A percentile compares a stretch with the other conserved stretches of the same genome.
Conservation (phyloP, 1,284 basidiomycete genomes). For the Tilletia setariae region DNA sequence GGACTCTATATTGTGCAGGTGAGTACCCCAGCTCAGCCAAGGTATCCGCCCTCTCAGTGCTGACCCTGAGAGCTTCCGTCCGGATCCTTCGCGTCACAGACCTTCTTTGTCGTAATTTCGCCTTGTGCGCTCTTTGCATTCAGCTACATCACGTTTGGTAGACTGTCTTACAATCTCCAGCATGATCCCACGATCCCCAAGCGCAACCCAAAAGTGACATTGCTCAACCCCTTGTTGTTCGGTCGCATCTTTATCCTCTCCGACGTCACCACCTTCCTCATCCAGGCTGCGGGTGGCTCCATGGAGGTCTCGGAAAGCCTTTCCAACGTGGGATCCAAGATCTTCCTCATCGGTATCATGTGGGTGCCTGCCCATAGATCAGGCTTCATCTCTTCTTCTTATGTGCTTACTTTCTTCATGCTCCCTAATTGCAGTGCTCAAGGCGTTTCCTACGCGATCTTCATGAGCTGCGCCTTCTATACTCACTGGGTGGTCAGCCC, state of each 20-base stretch:
- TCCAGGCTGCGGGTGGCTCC: slow-evolving; percentile 29
- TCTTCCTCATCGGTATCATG: slow-evolving; percentile 38
- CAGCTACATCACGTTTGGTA: slow-evolving; percentile 42
- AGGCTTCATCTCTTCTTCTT: background rate
- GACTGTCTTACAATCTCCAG: slow-evolving; percentile 24
- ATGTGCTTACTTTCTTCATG: background rate
- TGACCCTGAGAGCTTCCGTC: background rate
- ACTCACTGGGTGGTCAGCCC: slow-evolving; percentile 17
- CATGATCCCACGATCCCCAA: slow-evolving; percentile 27
- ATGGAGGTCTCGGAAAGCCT: slow-evolving; percentile 19
- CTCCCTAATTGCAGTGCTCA: slow-evolving; percentile 18
- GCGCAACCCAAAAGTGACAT: slow-evolving; percentile 23
- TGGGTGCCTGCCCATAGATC: background rate
- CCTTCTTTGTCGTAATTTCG: slow-evolving; percentile 37
- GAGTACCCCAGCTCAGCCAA: background rate
- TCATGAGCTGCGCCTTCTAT: slow-evolving; percentile 17
- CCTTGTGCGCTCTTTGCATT: slow-evolving; percentile 41
- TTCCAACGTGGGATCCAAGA: slow-evolving; percentile 27
- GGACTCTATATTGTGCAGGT: slow-evolving; percentile 28
- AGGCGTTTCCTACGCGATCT: slow-evolving; percentile 35
- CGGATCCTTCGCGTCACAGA: too few species aligned
- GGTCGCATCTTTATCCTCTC: slow-evolving; percentile 43
- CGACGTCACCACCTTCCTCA: slow-evolving; percentile 39
- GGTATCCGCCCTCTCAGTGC: background rate
- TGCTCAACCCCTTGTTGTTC: slow-evolving; percentile 36